Conservation (phyloP, 768 basidiomycete genomes). For the Pulveroboletus sp. region DNA sequence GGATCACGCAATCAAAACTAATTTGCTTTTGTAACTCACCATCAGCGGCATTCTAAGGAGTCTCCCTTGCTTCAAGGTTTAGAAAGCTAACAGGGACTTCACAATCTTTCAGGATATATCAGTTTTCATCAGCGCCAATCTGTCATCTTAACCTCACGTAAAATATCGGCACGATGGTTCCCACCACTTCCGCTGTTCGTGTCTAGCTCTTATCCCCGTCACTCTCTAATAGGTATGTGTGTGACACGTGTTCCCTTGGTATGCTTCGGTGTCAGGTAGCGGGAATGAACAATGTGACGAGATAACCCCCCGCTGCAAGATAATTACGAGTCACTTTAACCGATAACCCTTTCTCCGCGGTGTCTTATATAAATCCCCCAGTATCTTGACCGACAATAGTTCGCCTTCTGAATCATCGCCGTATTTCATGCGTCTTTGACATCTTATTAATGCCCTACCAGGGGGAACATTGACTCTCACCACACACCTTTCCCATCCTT, state of each 20-base stretch:
- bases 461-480: conserved; percentile 5
- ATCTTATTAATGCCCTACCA: conserved; percentile 8
- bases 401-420: conserved; percentile 2
- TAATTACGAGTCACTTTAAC: conserved; percentile 11
- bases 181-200: conserved; percentile 11
- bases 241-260: conserved; percentile 14
- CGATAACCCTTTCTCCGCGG: conserved; percentile 8
- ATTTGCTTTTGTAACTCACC: neutral
- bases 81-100: neutral
- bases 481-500: neutral
- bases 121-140: conserved; percentile 9
- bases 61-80: neutral
- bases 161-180: conserved; percentile 16
- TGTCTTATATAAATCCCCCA: conserved; percentile 18
- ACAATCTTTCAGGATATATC: conserved; percentile 5
- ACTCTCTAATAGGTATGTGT: conserved; percentile 15
- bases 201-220: conserved; percentile 10
- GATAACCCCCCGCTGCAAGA: conserved; percentile 10
- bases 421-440: conserved; percentile 15
- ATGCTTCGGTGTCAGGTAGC: conserved; percentile 15
- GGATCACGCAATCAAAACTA: neutral
- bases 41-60: neutral
- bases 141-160: conserved; percentile 20
- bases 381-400: conserved; percentile 4
- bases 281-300: conserved; percentile 14